These are phyloP conservation scores for Cyberlindnera amylophila DNA, from an alignment of 805 yeast genomes.

Conservation along the genomic window DNA sequence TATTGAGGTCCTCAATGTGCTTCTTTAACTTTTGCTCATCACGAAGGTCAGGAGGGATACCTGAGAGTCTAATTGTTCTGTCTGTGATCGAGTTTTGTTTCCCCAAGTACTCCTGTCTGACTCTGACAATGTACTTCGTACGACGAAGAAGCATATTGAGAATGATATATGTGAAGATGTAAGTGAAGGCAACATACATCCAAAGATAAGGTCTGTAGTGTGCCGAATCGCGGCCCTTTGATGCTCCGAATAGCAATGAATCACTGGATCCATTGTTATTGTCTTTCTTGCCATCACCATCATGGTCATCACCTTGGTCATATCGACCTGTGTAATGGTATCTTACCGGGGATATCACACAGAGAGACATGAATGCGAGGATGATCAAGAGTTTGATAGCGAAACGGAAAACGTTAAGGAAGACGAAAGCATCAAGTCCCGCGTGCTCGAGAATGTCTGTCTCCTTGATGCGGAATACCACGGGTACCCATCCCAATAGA, in stretches of 20 bases:
- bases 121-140: conserved; percentile 67
- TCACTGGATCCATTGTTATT: conserved; percentile 1
- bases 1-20: conserved; percentile 72
- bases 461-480: conserved; percentile 62
- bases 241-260: conserved; percentile 33
- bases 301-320: conserved; percentile 47
- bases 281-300: conserved; percentile 3
- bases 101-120: conserved; percentile 80
- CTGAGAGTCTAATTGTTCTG: conserved; percentile 81
- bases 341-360: conserved; percentile 80
- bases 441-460: conserved; percentile 80
- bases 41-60: conserved; percentile 81
- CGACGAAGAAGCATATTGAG: conserved; percentile 59
- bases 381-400: conserved; percentile 64
- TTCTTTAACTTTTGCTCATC: conserved; percentile 64
- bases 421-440: conserved; percentile 92
- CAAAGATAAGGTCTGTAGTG: conserved; percentile 61
- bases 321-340: conserved; percentile 78
- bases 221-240: conserved; percentile 25
- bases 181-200: conserved; percentile 86
- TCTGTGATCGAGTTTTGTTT: conserved; percentile 86
- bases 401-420: conserved; percentile 86
- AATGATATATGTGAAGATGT: conserved; percentile 72
- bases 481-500: conserved; percentile 78
- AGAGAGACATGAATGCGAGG: conserved; percentile 66